Percentiles rank a stretch among this genome's conserved stretches.
These are phyloP conservation scores for Clavariopsis aquatica DNA, from an alignment of 495 filamentous ascomycete genomes.

Conservation along the genomic window DNA sequence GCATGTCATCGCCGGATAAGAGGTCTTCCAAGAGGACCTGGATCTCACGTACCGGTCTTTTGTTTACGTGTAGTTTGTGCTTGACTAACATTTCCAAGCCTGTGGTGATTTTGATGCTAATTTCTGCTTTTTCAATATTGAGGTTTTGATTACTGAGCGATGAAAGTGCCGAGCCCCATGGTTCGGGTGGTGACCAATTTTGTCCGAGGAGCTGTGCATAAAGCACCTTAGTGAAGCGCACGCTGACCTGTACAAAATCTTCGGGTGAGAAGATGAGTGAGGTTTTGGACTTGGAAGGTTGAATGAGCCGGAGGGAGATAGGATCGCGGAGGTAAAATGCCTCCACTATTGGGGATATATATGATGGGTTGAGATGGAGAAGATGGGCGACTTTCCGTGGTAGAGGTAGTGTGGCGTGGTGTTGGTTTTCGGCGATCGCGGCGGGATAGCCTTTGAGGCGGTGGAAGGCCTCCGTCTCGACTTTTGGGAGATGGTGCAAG, in stretches of 20 bases:
- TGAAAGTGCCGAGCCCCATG: conserved; percentile 33
- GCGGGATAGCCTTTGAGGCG: conserved; percentile 78
- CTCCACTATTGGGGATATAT: conserved; percentile 81
- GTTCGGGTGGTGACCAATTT: conserved; percentile 67
- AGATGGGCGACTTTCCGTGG: conserved; percentile 83
- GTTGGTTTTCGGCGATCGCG: conserved; percentile 68
- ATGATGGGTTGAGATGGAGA: conserved; percentile 67
- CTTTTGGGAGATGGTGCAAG: conserved; percentile 64
- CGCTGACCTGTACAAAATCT: conserved; percentile 76
- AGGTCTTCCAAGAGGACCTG: conserved; percentile 73
- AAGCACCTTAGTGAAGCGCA: conserved; percentile 81
- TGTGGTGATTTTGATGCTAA: conserved; percentile 86
- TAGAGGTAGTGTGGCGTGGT: conserved; percentile 69
- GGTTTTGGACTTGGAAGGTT: conserved; percentile 49
- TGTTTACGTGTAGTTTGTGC: conserved; percentile 65
- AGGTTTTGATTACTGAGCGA: conserved; percentile 51
- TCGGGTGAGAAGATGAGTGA: conserved; percentile 65
- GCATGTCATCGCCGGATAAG: conserved; percentile 55
- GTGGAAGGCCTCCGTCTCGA: conserved; percentile 90
- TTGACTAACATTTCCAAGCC: conserved; percentile 87
- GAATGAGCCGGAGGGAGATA: conserved; percentile 68
- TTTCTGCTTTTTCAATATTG: conserved; percentile 52
- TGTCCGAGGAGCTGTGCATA: conserved; percentile 93
- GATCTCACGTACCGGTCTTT: conserved; percentile 68
- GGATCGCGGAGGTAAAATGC: conserved; percentile 93